Evolutionary conservation across 225 moss, liverwort and hornwort genomes (phyloP), one percentile per base, ranked within the genome.

Genomic region (Marchantia polymorpha): DNA sequence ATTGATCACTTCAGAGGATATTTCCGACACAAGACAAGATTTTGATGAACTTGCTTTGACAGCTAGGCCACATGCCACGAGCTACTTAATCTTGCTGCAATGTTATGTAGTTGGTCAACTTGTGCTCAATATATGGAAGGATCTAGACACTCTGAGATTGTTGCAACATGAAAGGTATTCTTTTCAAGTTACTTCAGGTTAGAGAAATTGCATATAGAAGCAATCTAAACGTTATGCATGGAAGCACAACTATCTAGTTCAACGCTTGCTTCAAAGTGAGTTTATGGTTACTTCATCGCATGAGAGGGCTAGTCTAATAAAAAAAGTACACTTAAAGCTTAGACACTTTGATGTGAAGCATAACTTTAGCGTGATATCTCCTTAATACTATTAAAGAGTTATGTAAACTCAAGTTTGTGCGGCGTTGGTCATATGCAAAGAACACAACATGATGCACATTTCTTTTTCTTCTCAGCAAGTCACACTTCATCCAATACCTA

Each of bases 261-360:
- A 60, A 49, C n/a, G 31, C n/a, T 59, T 77, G 77, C 13, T 23
- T 7, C 39, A 77, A 56, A 60, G 77, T 14, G 77, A 77, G n/a
- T 20, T 56, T 72, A 14, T 8, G 54, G 73, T 80, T 22, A 31
- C 80, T 56, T 58, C 80, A 0, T 14, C 47, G 1, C 53, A 56
- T 5, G 51, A 47, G 30, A 50, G 72, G 46, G n/a, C 2, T 26
- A 19, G 27, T 3, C 73, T 80, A 22, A 80, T 73, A n/a, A 10
- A 80, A 26, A 30, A 61, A 49, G 72, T 72, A n/a, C 61, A 80
- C 56, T 30, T 17, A 10, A 19, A 80, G 22, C 70, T 80, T 72
- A 73, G 73, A 9, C 79, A 79, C 52, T 79, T 80, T 59, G n/a
- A 56, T 22, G 27, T 80, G 46, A 72, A 56, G 71, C 55, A n/a